Percentiles rank a stretch among this genome's conserved stretches.
These are phyloP conservation scores for Cutaneotrichosporon cutaneum DNA, from an alignment of 1,284 basidiomycete genomes.

Conservation along the genomic window DNA sequence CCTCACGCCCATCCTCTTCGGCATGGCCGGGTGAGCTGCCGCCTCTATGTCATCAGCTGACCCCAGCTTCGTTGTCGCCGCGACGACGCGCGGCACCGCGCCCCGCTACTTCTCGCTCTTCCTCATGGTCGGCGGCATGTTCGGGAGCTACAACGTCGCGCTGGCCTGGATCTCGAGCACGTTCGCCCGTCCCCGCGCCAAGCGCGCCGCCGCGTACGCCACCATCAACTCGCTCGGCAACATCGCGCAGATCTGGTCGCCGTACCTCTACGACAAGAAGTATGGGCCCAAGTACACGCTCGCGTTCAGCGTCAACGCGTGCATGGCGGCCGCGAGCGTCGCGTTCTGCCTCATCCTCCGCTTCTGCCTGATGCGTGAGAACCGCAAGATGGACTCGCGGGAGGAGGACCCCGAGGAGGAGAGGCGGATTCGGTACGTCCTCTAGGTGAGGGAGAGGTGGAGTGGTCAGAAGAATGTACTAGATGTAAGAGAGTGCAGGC, in stretches of 20 bases:
- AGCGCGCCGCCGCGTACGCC: constrained; percentile 35
- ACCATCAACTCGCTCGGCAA: constrained; percentile 35
- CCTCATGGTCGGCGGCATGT: constrained; percentile 39
- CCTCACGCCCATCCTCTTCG: constrained; percentile 43
- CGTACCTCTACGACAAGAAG: constrained; percentile 37
- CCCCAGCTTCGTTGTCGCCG: constrained; percentile 36
- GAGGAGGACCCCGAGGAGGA: constrained; percentile 8
- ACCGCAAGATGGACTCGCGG: constrained; percentile 5
- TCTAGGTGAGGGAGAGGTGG: background rate
- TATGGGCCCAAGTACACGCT: constrained; percentile 33
- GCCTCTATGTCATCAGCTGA: no score
- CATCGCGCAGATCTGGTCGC: constrained; percentile 42
- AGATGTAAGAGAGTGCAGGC: no score
- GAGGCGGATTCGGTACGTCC: constrained; percentile 7
- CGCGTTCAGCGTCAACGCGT: constrained; percentile 36
- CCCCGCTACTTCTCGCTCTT: constrained; percentile 44
- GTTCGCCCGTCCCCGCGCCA: constrained; percentile 36
- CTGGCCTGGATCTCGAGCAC: constrained; percentile 42
- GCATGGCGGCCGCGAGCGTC: constrained; percentile 27
- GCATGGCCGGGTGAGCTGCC: no score
- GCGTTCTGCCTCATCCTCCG: constrained; percentile 36
- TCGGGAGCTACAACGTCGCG: constrained; percentile 36
- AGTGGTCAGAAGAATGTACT: background rate
- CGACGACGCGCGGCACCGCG: constrained; percentile 30
- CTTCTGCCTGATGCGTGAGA: constrained; percentile 24